phyloP scores from a whole-genome alignment of 805 yeast genomes.

The Saccharomycopsis microspora region DNA sequence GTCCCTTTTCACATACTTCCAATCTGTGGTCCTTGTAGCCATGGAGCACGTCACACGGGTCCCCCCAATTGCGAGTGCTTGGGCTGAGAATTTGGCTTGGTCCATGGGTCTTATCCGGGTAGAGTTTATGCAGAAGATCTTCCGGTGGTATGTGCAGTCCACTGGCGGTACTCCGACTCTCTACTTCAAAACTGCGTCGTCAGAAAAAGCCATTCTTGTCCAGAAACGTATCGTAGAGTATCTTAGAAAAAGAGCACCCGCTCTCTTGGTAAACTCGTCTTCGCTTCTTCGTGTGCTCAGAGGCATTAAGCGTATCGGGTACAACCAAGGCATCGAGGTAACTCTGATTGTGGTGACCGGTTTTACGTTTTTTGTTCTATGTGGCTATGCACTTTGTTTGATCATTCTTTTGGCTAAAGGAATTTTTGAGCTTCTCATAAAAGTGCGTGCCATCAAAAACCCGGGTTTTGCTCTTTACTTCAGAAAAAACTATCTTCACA shows the following conservation, averaged over 20 bases:
- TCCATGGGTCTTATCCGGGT: conserved; percentile 83
- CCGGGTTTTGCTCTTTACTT: conserved; percentile 36
- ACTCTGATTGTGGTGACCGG: conserved; percentile 81
- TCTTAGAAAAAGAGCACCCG: conserved; percentile 25
- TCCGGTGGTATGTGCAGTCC: conserved; percentile 75
- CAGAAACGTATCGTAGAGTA: conserved; percentile 47
- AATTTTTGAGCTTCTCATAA: conserved; percentile 34
- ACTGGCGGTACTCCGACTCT: conserved; percentile 83
- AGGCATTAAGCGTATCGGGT: conserved; percentile 82
- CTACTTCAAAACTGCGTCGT: conserved; percentile 42
- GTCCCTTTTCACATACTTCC: conserved; percentile 78
- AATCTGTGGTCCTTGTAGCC: conserved; percentile 70
- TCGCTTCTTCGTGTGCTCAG: conserved; percentile 55
- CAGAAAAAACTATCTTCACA: conserved; percentile 42
- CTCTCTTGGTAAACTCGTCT: conserved; percentile 36
- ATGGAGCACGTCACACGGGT: conserved; percentile 80
- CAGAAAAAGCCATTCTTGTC: conserved; percentile 42
- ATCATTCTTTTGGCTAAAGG: conserved; percentile 45
- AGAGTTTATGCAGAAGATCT: conserved; percentile 71
- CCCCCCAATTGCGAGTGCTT: conserved; percentile 87
- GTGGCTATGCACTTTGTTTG: conserved; percentile 62
- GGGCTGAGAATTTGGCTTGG: conserved; percentile 92
- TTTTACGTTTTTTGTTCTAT: conserved; percentile 71
- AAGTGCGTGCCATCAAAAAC: conserved; percentile 35
- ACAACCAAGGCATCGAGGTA: conserved; percentile 63